Conservation (phyloP, 2,329 filamentous ascomycete genomes). For the Fusarium sp. region DNA sequence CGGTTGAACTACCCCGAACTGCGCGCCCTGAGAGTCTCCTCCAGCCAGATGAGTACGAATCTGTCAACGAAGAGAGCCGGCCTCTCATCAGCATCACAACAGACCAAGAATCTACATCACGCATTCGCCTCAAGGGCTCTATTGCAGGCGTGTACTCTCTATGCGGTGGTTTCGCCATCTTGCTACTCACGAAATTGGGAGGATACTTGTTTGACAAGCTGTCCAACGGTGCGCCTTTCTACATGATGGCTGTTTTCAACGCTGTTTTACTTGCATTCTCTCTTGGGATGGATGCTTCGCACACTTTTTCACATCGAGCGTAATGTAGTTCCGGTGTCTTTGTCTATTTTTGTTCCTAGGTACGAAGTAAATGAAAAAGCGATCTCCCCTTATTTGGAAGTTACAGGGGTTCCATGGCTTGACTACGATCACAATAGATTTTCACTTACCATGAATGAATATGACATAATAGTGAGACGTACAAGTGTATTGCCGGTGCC, state of each 20-base stretch:
- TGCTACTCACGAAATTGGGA: constrained; percentile 91
- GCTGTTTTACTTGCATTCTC: constrained; percentile 73
- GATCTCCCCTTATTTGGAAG: background rate
- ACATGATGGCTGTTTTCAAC: constrained; percentile 94
- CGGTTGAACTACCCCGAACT: constrained; percentile 57
- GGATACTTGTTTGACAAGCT: constrained; percentile 85
- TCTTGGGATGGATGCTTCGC: constrained; percentile 63
- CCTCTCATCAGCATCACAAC: constrained; percentile 55
- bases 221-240: constrained; percentile 85
- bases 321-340: constrained; percentile 9
- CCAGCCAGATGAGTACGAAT: constrained; percentile 56
- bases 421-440: background rate
- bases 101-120: constrained; percentile 56
- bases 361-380: constrained; percentile 42
- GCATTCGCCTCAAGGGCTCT: constrained; percentile 83
- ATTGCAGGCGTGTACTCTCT: constrained; percentile 96
- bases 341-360: constrained; percentile 9
- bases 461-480: background rate
- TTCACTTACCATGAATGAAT: background rate
- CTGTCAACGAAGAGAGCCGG: constrained; percentile 55
- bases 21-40: constrained; percentile 46
- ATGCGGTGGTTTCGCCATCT: constrained; percentile 88
- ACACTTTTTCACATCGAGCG: constrained; percentile 51
- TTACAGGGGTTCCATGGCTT: background rate
- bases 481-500: background rate